Evolutionary conservation across 2,329 filamentous ascomycete genomes (phyloP), one percentile per base, ranked within the genome.

Genomic region (Pezicula carpinea): DNA sequence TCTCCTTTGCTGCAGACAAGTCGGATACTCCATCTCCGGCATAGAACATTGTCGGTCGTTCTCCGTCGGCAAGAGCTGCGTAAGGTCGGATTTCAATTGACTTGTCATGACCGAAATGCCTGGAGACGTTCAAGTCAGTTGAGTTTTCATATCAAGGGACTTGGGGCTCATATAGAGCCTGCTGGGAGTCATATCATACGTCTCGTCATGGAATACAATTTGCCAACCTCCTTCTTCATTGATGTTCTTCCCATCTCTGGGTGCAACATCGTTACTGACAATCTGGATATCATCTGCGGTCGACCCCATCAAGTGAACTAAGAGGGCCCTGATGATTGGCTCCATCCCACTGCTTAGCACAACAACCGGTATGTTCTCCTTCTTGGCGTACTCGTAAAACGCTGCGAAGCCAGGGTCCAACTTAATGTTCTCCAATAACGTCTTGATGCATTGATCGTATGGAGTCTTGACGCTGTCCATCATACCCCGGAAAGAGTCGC

Each of bases 21-120:
- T 97, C 92, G 3, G 88, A 95, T 4, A 96, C 89, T 41, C 92
- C 92, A 59, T 97, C 92, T 49, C 93, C 93, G 26, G 93, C 92
- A 62, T 99, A 99, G 66, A 97, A 89, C 70, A 97, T 80, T 33
- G 82, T 83, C 2, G 93, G 93, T 35, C 90, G 78, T 60, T 86
- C 69, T 26, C 73, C 66, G 13, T 74, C 74, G 0, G 88, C 82
- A 36, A 95, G 74, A 21, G 81, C 75, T 2, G 85, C 84, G 69
- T 97, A 97, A 43, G 89, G 89, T 55, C 88, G 82, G 60, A 99
- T 89, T 64, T 93, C 89, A 45, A 92, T 74, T 21, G 85, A 91
- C 79, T 99, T 99, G 76, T 99, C 92, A 65, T 99, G 93, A n/a
- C 93, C 93, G 60, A 95, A 95, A 49, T 83, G 56, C 40, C 59